Base-by-base conservation (phyloP, 176 grass and related monocot genomes). In the Elymus sibiricus region DNA sequence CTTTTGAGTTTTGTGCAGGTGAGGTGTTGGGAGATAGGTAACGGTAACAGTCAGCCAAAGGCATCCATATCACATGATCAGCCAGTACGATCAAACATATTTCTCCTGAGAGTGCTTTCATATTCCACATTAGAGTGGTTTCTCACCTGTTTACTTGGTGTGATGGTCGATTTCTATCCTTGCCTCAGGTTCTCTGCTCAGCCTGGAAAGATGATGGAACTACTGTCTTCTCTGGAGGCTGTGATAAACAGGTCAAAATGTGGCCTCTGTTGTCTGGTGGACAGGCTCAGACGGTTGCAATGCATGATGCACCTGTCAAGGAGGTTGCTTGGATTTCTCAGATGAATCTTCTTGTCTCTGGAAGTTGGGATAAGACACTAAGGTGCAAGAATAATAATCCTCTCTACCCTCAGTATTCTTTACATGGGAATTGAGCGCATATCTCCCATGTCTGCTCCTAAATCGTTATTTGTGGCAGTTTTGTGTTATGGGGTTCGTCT, bases 191-290 rank as follows among this genome's bases (percentile, higher is more conserved):
- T 1, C 88, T 98, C 78, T 98, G 95, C 74, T 98, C 93, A 7
- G 80, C 95, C 70, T 98, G 95, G 93, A 98, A 98, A 82, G 95
- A 95, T 70, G 93, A 98, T 65, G 95, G 95, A 12, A 98, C 89
- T 5, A 95, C 89, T 28, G 93, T 98, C 4, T 98, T 98, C 90
- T 87, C 95, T 29, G 95, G 93, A 79, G 95, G 95, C 55, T 98
- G 95, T 44, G 93, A 98, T 84, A 98, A 98, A 83, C 89, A 86
- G 55, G 93, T 95, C 26, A 98, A 95, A 78, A 98, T 98, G 91
- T 98, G 95, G 93, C 93, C 95, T 76, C 74, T 98, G 19, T 68
- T 98, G 60, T 90, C 93, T 55, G 95, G 95, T 66, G 95, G 93
- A 43, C 93, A 94, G 81, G 85, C 95, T 69, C 91, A 91, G 31